Percentiles rank a stretch among this genome's conserved stretches.
Conservation (phyloP, 169 alveolate genomes). For the Blepharisma undulans region DNA sequence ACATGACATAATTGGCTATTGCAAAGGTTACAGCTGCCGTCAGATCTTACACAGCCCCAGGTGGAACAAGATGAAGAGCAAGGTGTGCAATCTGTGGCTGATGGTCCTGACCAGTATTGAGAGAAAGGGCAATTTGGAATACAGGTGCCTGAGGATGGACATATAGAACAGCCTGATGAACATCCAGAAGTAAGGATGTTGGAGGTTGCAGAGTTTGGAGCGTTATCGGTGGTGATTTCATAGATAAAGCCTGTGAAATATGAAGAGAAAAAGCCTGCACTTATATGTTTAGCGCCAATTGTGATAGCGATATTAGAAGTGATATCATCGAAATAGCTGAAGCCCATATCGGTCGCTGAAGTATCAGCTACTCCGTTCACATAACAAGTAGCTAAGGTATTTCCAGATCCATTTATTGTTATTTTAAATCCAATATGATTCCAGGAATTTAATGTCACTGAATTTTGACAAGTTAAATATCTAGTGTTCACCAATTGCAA, state of each 20-base stretch:
- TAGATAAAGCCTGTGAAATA: neutral
- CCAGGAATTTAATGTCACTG: neutral
- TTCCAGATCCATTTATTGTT: neutral
- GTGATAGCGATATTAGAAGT: neutral
- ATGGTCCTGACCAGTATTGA: conserved; percentile 2
- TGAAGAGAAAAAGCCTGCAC: neutral
- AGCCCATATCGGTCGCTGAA: neutral
- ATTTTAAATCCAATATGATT: neutral
- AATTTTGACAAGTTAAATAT: neutral
- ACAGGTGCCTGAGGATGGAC: neutral
- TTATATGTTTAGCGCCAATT: neutral
- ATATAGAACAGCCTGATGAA: neutral
- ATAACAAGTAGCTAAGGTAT: neutral
- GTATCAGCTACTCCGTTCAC: neutral
- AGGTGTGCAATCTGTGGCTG: neutral
- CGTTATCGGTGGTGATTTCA: neutral
- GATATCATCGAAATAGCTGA: neutral
- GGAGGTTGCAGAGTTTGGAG: neutral
- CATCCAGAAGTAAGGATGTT: neutral
- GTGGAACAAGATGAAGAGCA: neutral
- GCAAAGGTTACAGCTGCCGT: neutral
- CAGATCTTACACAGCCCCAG: neutral
- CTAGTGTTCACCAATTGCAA: neutral
- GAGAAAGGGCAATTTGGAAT: neutral
- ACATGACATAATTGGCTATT: neutral